These are phyloP conservation scores for Pythium aristosporum DNA, from an alignment of 352 stramenopile genomes.

Conservation along the genomic window DNA sequence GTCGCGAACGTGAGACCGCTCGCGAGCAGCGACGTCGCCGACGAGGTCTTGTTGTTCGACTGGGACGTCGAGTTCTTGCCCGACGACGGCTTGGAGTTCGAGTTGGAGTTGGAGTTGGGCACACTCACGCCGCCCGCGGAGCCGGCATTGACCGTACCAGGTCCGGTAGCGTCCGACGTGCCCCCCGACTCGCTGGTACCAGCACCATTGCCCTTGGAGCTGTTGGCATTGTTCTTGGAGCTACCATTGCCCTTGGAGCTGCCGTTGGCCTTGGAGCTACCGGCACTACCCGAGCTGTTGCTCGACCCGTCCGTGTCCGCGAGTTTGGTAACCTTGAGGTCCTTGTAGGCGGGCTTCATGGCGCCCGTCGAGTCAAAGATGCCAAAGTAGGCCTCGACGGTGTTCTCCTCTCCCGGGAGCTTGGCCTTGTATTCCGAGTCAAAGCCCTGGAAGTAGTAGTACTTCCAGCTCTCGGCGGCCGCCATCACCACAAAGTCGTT, in stretches of 20 bases:
- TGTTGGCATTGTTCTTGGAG: not conserved
- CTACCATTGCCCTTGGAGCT: not conserved
- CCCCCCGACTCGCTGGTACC: not conserved
- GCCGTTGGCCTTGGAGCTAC: not conserved
- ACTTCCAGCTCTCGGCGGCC: slow-evolving; percentile 67
- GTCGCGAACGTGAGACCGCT: slow-evolving; percentile 4
- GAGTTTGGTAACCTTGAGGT: slow-evolving; percentile 45
- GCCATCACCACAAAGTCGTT: slow-evolving; percentile 79
- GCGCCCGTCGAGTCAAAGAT: slow-evolving; percentile 62
- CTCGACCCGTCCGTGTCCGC: slow-evolving; percentile 11
- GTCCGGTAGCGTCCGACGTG: not conserved
- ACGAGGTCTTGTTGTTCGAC: slow-evolving; percentile 2
- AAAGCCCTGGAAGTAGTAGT: slow-evolving; percentile 88
- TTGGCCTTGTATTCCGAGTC: slow-evolving; percentile 79
- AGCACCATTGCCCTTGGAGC: not conserved
- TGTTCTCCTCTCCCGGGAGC: slow-evolving; percentile 42
- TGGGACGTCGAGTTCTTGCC: slow-evolving; percentile 20
- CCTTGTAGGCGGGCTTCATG: slow-evolving; percentile 66
- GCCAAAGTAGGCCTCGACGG: slow-evolving; percentile 77
- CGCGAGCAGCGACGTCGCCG: slow-evolving; percentile 8
- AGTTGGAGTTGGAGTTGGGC: not conserved
- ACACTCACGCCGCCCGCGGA: slow-evolving; percentile 8
- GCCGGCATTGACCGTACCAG: slow-evolving; percentile 15
- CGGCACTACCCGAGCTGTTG: not conserved
- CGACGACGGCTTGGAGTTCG: slow-evolving; percentile 3